Percentiles rank a stretch among this genome's conserved stretches.
Evolutionary conservation across 345 rosid genomes (phyloP).

Genomic region (Bretschneidera sinensis): DNA sequence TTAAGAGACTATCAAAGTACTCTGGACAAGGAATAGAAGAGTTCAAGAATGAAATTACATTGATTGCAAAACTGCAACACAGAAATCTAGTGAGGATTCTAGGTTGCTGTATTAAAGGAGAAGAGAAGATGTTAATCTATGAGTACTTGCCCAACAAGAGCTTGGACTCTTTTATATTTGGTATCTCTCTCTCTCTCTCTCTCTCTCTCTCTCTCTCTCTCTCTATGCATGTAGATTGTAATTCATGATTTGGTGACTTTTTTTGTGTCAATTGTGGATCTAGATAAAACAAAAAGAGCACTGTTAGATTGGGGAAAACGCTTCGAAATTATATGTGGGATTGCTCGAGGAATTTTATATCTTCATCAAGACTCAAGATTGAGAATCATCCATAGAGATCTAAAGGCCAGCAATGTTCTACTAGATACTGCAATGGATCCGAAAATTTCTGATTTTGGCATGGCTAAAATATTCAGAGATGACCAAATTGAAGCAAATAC

Average conservation of each 20-base stretch:
- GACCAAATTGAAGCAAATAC: slow-evolving; percentile 50
- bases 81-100: slow-evolving; percentile 64
- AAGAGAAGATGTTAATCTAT: slow-evolving; percentile 57
- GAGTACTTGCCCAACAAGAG: slow-evolving; percentile 63
- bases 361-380: slow-evolving; percentile 72
- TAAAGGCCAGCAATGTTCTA: slow-evolving; percentile 59
- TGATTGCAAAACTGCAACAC: slow-evolving; percentile 61
- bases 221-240: not conserved
- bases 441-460: slow-evolving; percentile 62
- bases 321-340: slow-evolving; percentile 44
- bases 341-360: slow-evolving; percentile 69
- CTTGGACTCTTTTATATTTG: slow-evolving; percentile 47
- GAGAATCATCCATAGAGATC: slow-evolving; percentile 69
- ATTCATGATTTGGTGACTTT: no score
- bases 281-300: slow-evolving; percentile 35
- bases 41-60: slow-evolving; percentile 39
- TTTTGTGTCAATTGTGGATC: not conserved
- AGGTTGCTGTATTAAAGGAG: slow-evolving; percentile 52
- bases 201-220: not conserved
- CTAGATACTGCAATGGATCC: slow-evolving; percentile 49
- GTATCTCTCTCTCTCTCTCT: no score
- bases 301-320: slow-evolving; percentile 50
- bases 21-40: slow-evolving; percentile 51
- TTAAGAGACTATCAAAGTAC: slow-evolving; percentile 42
- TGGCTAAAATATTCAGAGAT: slow-evolving; percentile 54